phyloP scores from a whole-genome alignment of 129 eudicot species.

The Dittrichia graveolens region DNA sequence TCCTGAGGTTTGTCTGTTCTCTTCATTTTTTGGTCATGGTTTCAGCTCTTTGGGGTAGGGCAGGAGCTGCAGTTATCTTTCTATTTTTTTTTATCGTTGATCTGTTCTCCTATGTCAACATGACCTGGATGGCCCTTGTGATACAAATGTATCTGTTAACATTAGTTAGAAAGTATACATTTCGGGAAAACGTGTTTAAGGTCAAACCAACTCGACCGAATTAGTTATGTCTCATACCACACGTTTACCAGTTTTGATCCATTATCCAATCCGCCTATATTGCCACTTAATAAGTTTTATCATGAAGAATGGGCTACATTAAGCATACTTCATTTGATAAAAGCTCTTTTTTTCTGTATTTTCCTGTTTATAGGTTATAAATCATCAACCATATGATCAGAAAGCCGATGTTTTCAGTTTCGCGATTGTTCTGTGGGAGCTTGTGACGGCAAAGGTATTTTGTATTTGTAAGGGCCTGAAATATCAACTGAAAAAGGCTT shows the following conservation, averaged over 20 bases:
- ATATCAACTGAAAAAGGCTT: constrained; percentile 6
- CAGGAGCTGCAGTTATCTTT: not conserved
- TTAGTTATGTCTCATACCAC: not conserved
- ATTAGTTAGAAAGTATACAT: not conserved
- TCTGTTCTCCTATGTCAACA: not conserved
- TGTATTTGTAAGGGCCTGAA: not conserved
- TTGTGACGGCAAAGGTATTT: constrained; percentile 81
- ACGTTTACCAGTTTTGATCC: not conserved
- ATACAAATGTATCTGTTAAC: not conserved
- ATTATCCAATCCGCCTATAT: too few species aligned
- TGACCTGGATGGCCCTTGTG: not conserved
- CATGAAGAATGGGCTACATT: constrained; percentile 1
- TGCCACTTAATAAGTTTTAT: not conserved
- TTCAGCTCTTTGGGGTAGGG: too few species aligned
- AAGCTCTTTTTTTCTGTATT: constrained; percentile 11
- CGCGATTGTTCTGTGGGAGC: constrained; percentile 98
- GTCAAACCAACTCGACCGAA: not conserved
- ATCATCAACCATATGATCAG: constrained; percentile 91
- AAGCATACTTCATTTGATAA: not conserved
- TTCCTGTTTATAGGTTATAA: constrained; percentile 57
- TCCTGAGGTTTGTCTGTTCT: constrained; percentile 71
- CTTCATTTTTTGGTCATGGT: not conserved
- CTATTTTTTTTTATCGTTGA: not conserved
- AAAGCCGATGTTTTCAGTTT: constrained; percentile 96
- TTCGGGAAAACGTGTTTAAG: not conserved